Base-by-base conservation (phyloP, 768 basidiomycete species). In the Solioccasus polychromus region DNA sequence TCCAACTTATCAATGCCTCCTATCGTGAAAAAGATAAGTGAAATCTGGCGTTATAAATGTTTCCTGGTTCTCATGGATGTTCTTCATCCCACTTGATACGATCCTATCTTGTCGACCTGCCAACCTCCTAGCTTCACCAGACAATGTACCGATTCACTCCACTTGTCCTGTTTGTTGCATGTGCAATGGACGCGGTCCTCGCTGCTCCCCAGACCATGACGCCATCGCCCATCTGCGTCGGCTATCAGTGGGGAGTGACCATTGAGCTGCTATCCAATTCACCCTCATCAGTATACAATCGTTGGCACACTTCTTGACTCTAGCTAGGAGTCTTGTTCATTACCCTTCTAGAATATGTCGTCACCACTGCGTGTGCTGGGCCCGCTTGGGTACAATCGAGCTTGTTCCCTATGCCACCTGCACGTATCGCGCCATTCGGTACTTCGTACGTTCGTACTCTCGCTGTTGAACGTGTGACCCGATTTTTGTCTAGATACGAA, bases 371-470 rank as follows among this genome's bases (percentile, higher is more conserved):
- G 2, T 59, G 59, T n/a, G n/a, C n/a, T 3, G 52, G 55, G 5
- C 46, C 47, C 4, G 58, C 51, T 23, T 48, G 52, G 52, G 55
- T 53, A 30, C 20, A 44, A 28, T 55, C 55, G 2, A 60, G 58
- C 45, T 37, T 42, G 8, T 7, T 32, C 17, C n/a, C 58, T n/a
- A 19, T n/a, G 30, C 58, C 59, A 14, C 58, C 55, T 14, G 10
- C 26, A 15, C 44, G 35, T 15, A 52, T 56, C 43, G 19, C 7
- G 1, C 47, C 44, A 2, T 40, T 44, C 39, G 51, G 52, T 18
- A 26, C n/a, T n/a, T n/a, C n/a, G n/a, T 30, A 39, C 14, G 54
- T 53, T 32, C 50, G 57, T 51, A 29, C 34, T n/a, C 29, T 6
- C 28, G 18, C 20, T 18, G 17, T 17, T 25, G 10, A 28, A 19